Evolutionary conservation across 2,329 filamentous ascomycete species (phyloP), one percentile per base, ranked within the genome.

Genomic region (Metarhizium brunneum): DNA sequence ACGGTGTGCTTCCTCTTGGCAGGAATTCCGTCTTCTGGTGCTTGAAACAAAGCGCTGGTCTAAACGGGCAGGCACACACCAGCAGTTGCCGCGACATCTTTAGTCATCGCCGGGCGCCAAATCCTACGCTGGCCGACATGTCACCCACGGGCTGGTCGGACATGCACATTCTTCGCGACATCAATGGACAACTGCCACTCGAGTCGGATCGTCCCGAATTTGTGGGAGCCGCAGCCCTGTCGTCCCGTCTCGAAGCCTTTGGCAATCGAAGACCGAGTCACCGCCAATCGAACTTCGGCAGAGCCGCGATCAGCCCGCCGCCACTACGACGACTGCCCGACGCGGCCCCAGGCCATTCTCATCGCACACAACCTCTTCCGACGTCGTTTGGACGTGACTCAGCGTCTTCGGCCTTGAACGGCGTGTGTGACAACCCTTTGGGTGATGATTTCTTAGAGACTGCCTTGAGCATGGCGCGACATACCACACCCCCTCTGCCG

Each of bases 301-400:
- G 58, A 40, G 52, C 50, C 38, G 60, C 63, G 53, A 63, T 66
- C 54, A 71, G 65, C 57, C 67, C 68, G 13, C 65, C 65, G 29
- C 64, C 59, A 2, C 53, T 66, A 47, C 64, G 62, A 54, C 62
- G 66, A 54, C 45, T 43, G 7, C 50, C 50, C n/a, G 45, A 35
- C 13, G 35, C 43, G 10, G 16, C 30, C 16, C 42, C 49, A 6
- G n/a, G 6, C 18, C 18, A 52, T 48, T 36, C 48, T 30, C 30
- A 47, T 49, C 47, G 49, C 54, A 18, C 45, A 42, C 18, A 50
- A 8, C 11, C 18, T 20, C 16, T 45, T 20, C 14, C 42, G 42
- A 20, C 42, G 2, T 45, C 42, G 16, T 20, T 35, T 18, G 50
- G 50, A 6, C 20, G 35, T 14, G 29, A 14, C 18, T 47, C 53